phyloP scores from a whole-genome alignment of 371 early-diverging fungal species.

The Apophysomyces sp. region DNA sequence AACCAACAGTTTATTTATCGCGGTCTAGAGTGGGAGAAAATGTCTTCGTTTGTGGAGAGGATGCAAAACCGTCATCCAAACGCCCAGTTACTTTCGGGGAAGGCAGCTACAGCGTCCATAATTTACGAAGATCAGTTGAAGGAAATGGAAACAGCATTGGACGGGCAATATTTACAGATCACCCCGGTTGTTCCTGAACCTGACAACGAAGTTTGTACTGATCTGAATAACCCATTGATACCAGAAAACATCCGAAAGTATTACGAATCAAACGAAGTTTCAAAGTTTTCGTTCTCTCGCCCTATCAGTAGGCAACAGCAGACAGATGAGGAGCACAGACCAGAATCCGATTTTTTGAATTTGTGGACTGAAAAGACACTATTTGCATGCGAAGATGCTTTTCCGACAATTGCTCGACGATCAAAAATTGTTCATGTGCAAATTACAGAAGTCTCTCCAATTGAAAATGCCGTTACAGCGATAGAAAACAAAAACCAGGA shows the following conservation, averaged over 20 bases:
- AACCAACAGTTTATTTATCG: conserved; percentile 74
- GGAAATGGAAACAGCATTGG: conserved; percentile 42
- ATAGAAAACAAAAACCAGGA: conserved; percentile 73
- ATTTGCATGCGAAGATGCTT: conserved; percentile 62
- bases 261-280: conserved; percentile 65
- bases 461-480: conserved; percentile 77
- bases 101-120: conserved; percentile 17
- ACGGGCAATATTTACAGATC: conserved; percentile 70
- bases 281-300: conserved; percentile 63
- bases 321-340: conserved; percentile 17
- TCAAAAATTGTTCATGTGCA: conserved; percentile 53
- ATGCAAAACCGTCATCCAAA: conserved; percentile 70
- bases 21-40: conserved; percentile 74
- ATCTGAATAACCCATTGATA: conserved; percentile 35
- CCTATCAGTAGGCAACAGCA: conserved; percentile 39
- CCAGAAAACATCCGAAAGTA: conserved; percentile 56
- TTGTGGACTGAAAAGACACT: conserved; percentile 78
- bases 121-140: conserved; percentile 52
- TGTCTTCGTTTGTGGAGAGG: conserved; percentile 73
- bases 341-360: conserved; percentile 67
- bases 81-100: conserved; percentile 56
- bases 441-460: conserved; percentile 65
- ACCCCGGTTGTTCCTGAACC: conserved; percentile 69
- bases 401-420: conserved; percentile 69
- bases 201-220: conserved; percentile 22